phyloP scores from a whole-genome alignment of 176 grass and related monocot species.

The Microstegium vimineum region DNA sequence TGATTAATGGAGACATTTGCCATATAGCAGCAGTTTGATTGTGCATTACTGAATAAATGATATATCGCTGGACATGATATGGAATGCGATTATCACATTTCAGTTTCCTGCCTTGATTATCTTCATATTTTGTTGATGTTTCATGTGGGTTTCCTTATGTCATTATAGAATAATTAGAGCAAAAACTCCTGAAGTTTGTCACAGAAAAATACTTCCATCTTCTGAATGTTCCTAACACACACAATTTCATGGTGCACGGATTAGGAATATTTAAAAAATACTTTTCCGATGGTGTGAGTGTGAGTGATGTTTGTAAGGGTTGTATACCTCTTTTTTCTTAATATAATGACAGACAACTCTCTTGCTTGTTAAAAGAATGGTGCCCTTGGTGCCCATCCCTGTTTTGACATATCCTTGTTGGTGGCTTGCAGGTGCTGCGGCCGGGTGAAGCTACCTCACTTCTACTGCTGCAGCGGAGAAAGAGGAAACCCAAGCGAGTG shows the following conservation, averaged over 20 bases:
- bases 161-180: neutral
- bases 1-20: neutral
- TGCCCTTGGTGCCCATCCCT: neutral
- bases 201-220: neutral
- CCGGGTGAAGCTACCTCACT: slow-evolving; percentile 87
- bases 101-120: neutral
- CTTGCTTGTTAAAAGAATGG: neutral
- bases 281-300: neutral
- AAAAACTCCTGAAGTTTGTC: neutral
- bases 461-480: slow-evolving; percentile 91
- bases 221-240: neutral
- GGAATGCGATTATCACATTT: neutral
- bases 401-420: neutral
- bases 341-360: neutral
- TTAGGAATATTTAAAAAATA: neutral
- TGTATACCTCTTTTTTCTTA: neutral
- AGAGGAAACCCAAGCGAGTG: slow-evolving; percentile 38
- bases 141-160: neutral
- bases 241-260: neutral
- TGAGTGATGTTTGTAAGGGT: neutral
- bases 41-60: neutral
- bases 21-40: neutral
- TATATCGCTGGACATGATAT: neutral
- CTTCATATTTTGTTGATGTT: neutral
- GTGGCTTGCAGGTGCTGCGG: slow-evolving; percentile 69